These are phyloP conservation scores for Coffea canephora DNA, from an alignment of 257 asterid species.

Conservation along the genomic window DNA sequence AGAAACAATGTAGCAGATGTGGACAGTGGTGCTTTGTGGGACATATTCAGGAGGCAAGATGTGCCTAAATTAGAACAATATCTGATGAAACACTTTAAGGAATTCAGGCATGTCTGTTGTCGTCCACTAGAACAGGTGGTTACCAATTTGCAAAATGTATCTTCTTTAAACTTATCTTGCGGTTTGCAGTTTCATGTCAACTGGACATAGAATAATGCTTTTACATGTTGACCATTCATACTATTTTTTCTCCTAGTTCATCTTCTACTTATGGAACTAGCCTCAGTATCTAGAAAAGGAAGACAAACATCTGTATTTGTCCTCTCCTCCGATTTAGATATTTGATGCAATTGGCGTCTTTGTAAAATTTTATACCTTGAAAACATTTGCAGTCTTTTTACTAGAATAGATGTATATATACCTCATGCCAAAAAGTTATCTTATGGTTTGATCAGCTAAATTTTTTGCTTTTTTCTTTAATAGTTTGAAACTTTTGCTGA, in stretches of 20 bases:
- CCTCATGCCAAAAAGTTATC: background rate
- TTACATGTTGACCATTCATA: background rate
- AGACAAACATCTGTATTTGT: background rate
- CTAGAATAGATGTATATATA: background rate
- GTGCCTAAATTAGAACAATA: conserved; percentile 65
- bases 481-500: background rate
- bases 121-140: conserved; percentile 57
- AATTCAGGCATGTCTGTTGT: conserved; percentile 42
- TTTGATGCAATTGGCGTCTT: background rate
- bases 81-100: conserved; percentile 39
- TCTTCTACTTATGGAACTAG: background rate
- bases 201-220: background rate
- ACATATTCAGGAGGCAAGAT: conserved; percentile 85
- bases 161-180: background rate
- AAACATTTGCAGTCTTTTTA: background rate
- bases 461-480: background rate
- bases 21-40: conserved; percentile 92
- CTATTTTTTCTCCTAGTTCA: background rate
- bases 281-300: background rate
- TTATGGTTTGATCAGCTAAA: background rate
- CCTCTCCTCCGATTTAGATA: background rate
- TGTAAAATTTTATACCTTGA: background rate
- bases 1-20: conserved; percentile 17
- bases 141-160: background rate
- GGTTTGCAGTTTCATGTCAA: background rate